Evolutionary conservation across 2,329 filamentous ascomycete species (phyloP).

Genomic region (Periglandula ipomoeae): DNA sequence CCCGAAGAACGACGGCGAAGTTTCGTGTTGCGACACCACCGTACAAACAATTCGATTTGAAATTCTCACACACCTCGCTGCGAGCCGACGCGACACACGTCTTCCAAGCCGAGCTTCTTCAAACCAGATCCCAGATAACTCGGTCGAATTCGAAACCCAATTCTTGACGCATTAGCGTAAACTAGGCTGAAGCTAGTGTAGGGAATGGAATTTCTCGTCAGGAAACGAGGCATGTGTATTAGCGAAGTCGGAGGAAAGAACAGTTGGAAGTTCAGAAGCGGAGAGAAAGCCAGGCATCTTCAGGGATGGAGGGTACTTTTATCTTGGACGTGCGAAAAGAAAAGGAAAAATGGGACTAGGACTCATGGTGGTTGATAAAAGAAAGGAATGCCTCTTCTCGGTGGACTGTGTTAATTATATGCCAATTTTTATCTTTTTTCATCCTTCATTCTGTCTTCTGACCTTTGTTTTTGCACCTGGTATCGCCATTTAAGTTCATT

Average conservation of each 20-base stretch:
- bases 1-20: background rate
- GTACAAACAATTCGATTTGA: background rate
- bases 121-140: too few species aligned
- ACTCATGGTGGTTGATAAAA: background rate
- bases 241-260: too few species aligned
- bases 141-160: too few species aligned
- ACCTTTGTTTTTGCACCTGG: background rate
- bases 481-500: too few species aligned
- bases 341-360: background rate
- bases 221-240: too few species aligned
- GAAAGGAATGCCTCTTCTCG: background rate
- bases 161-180: too few species aligned
- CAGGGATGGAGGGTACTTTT: background rate
- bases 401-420: slow-evolving; percentile 1
- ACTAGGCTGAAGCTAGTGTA: too few species aligned
- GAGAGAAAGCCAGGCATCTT: background rate
- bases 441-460: background rate
- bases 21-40: background rate
- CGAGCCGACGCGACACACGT: background rate
- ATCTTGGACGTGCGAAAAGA: background rate
- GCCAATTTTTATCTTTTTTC: slow-evolving; percentile 1
- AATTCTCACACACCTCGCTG: background rate
- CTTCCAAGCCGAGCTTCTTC: background rate
- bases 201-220: too few species aligned
- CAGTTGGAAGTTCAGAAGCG: too few species aligned